Conservation (phyloP, 345 rosid species). For the Physaria fendleri region DNA sequence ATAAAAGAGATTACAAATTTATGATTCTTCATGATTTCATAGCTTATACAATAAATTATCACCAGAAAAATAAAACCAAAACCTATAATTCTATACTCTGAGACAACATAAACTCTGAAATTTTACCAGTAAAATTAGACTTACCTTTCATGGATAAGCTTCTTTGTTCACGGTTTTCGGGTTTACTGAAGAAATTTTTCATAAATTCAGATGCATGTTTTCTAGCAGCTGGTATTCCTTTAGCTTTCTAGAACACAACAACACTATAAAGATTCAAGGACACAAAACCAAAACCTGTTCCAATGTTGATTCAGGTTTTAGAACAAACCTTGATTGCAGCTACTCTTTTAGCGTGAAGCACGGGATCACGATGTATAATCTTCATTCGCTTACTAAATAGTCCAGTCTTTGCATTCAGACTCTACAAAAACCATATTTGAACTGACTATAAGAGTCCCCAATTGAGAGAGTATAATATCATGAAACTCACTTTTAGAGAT, state of each 20-base stretch:
- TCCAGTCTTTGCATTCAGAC: conserved; percentile 95
- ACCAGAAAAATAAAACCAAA: not conserved
- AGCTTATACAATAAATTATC: not conserved
- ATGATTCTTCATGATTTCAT: not conserved
- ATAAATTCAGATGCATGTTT: conserved; percentile 64
- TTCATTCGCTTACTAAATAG: conserved; percentile 85
- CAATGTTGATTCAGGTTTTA: not conserved
- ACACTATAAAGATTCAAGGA: not conserved
- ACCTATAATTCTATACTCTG: not conserved
- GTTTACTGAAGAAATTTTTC: conserved; percentile 76
- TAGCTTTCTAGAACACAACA: conserved; percentile 56
- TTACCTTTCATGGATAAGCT: conserved; percentile 92
- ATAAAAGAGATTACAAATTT: conserved; percentile 3
- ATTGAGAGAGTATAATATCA: not conserved
- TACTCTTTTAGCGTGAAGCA: conserved; percentile 77
- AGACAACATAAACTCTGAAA: not conserved
- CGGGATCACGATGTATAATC: conserved; percentile 78
- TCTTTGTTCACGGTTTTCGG: conserved; percentile 68
- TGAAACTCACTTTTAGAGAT: conserved; percentile 57
- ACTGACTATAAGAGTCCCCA: not conserved
- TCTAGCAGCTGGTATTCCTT: conserved; percentile 83
- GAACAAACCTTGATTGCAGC: conserved; percentile 81
- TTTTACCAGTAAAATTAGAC: not conserved
- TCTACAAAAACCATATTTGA: conserved; percentile 47
- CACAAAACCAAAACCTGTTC: not conserved